phyloP scores from a whole-genome alignment of 2,329 filamentous ascomycete genomes.

The Apiospora marii region DNA sequence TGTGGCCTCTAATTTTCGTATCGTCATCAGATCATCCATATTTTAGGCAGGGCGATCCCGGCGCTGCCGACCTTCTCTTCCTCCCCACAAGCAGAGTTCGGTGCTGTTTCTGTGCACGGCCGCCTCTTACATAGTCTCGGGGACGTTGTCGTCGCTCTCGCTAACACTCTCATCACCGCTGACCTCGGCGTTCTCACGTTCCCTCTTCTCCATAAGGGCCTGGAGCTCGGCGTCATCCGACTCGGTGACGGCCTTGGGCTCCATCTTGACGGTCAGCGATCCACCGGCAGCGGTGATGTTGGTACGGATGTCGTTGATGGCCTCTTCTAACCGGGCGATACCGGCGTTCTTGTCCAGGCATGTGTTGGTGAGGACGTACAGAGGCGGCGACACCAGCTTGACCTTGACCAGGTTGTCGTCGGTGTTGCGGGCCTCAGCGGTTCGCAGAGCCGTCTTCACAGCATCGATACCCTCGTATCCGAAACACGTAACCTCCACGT shows the following conservation, averaged over 20 bases:
- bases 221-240: conserved; percentile 97
- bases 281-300: conserved; percentile 83
- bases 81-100: conserved; percentile 9
- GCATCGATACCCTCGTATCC: conserved; percentile 98
- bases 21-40: conserved; percentile 22
- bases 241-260: conserved; percentile 98
- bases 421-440: conserved; percentile 92
- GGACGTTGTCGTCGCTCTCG: conserved; percentile 90
- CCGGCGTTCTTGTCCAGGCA: conserved; percentile 92
- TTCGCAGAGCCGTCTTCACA: conserved; percentile 90
- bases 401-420: conserved; percentile 95
- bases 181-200: conserved; percentile 96
- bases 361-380: conserved; percentile 95
- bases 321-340: conserved; percentile 84
- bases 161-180: conserved; percentile 97
- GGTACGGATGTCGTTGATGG: conserved; percentile 84
- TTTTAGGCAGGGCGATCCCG: conserved; percentile 6
- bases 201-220: conserved; percentile 98
- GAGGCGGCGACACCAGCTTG: conserved; percentile 94
- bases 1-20: conserved; percentile 24
- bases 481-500: conserved; percentile 95
- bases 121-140: conserved; percentile 55
- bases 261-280: conserved; percentile 92
- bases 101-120: background rate
- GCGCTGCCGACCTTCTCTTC: background rate